phyloP scores from a whole-genome alignment of 257 asterid species.

The Apocynum venetum region DNA sequence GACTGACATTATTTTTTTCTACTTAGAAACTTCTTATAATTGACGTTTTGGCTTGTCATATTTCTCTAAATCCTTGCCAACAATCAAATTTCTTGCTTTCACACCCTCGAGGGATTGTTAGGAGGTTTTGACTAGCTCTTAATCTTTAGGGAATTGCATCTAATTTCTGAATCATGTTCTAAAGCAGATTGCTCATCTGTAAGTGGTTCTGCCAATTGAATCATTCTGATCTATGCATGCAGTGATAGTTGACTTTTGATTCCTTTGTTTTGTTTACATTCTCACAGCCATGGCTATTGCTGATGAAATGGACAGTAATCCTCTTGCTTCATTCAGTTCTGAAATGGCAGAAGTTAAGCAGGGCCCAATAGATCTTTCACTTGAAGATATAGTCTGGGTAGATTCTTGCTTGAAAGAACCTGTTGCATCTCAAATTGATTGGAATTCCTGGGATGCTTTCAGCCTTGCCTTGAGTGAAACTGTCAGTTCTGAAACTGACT shows the following conservation, averaged over 20 bases:
- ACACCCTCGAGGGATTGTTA: background rate
- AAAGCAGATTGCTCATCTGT: background rate
- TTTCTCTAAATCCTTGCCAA: conserved; percentile 49
- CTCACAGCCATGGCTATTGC: conserved; percentile 20
- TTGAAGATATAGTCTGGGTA: conserved; percentile 74
- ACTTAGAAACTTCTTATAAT: too few relatives aligned
- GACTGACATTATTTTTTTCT: too few relatives aligned
- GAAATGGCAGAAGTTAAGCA: conserved; percentile 16
- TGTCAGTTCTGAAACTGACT: conserved; percentile 15
- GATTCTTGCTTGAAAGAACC: conserved; percentile 65
- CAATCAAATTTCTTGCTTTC: conserved; percentile 37
- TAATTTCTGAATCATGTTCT: background rate
- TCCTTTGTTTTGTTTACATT: background rate
- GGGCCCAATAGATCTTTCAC: conserved; percentile 23
- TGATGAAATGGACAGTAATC: conserved; percentile 19
- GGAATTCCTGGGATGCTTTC: conserved; percentile 33
- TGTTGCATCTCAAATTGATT: conserved; percentile 29
- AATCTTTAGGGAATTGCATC: conserved; percentile 44
- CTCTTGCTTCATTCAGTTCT: conserved; percentile 16
- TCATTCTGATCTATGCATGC: background rate
- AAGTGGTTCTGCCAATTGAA: background rate
- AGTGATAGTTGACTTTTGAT: background rate
- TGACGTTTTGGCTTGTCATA: conserved; percentile 48
- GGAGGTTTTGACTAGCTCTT: conserved; percentile 29
- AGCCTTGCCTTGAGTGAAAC: conserved; percentile 35